Percentiles rank a stretch among this genome's conserved stretches.
phyloP scores from a whole-genome alignment of 2,329 filamentous ascomycete genomes.

The Hymenoscyphus linearis region DNA sequence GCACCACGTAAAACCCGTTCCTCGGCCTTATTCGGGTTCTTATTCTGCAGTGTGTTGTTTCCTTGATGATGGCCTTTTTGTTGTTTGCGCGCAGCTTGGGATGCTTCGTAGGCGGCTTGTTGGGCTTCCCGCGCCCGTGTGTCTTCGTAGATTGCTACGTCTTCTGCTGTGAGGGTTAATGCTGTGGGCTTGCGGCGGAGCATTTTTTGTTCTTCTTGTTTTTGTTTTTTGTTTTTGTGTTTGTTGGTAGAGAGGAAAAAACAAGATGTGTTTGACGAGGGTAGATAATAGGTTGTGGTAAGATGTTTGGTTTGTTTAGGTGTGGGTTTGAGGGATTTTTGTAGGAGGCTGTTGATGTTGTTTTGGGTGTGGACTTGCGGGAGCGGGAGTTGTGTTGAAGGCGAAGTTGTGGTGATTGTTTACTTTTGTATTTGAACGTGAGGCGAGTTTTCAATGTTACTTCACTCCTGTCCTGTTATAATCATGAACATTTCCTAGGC shows the following conservation, averaged over 20 bases:
- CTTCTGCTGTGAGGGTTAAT: constrained; percentile 63
- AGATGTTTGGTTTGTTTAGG: not conserved
- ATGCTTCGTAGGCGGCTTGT: constrained; percentile 22
- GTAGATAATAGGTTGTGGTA: not conserved
- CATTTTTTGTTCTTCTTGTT: constrained; percentile 37
- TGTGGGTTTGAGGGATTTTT: not conserved
- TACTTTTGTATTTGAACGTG: not conserved
- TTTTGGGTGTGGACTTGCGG: not conserved
- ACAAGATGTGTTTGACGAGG: no score
- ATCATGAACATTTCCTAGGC: not conserved
- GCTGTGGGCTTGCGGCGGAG: constrained; percentile 64
- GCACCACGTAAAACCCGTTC: constrained; percentile 11
- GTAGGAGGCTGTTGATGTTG: constrained; percentile 3
- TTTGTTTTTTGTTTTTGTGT: not conserved
- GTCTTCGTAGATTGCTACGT: constrained; percentile 66
- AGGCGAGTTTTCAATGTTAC: not conserved
- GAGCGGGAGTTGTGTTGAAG: not conserved
- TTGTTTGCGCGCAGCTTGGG: constrained; percentile 15
- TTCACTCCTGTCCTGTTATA: not conserved
- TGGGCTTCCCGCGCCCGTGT: constrained; percentile 40
- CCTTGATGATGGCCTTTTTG: constrained; percentile 13
- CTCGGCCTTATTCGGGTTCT: constrained; percentile 11
- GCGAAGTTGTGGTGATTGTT: not conserved
- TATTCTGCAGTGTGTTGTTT: constrained; percentile 15
- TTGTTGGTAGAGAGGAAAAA: no score